Percentiles rank a stretch among this genome's conserved stretches.
Evolutionary conservation across 2,329 filamentous ascomycete species (phyloP).

Genomic region (Chaetomium sp.): DNA sequence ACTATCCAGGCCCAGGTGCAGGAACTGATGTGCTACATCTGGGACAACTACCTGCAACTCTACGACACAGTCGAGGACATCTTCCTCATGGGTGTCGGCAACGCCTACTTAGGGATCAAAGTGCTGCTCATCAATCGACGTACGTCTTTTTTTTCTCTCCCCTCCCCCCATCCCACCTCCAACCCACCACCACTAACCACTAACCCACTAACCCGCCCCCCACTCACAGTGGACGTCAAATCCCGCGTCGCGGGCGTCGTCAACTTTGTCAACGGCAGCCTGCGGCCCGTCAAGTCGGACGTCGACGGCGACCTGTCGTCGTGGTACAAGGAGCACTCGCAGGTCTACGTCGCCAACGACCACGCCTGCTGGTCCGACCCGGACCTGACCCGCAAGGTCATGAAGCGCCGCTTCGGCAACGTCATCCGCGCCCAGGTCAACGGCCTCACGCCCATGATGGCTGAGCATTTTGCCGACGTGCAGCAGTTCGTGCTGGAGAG

Average conservation of each 20-base stretch:
- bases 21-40: constrained; percentile 81
- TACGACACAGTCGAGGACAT: constrained; percentile 71
- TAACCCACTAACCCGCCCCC: background rate
- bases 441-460: constrained; percentile 60
- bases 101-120: constrained; percentile 81
- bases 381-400: constrained; percentile 60
- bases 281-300: constrained; percentile 79
- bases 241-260: constrained; percentile 70
- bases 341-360: constrained; percentile 73
- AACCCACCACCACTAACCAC: background rate
- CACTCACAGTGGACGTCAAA: constrained; percentile 57
- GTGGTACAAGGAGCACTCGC: constrained; percentile 85
- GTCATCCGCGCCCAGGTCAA: constrained; percentile 55
- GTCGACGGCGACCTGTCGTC: constrained; percentile 69
- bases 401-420: constrained; percentile 62
- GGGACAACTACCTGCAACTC: constrained; percentile 95
- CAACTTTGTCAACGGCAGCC: constrained; percentile 76
- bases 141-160: constrained; percentile 42
- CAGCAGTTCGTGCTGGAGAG: constrained; percentile 54
- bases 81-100: constrained; percentile 86
- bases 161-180: constrained; percentile 9
- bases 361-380: constrained; percentile 76
- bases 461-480: constrained; percentile 54
- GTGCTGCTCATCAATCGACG: constrained; percentile 77
- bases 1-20: constrained; percentile 62